These are phyloP conservation scores for Moesziomyces globuligerus DNA, from an alignment of 1,284 basidiomycete genomes.

Conservation along the genomic window DNA sequence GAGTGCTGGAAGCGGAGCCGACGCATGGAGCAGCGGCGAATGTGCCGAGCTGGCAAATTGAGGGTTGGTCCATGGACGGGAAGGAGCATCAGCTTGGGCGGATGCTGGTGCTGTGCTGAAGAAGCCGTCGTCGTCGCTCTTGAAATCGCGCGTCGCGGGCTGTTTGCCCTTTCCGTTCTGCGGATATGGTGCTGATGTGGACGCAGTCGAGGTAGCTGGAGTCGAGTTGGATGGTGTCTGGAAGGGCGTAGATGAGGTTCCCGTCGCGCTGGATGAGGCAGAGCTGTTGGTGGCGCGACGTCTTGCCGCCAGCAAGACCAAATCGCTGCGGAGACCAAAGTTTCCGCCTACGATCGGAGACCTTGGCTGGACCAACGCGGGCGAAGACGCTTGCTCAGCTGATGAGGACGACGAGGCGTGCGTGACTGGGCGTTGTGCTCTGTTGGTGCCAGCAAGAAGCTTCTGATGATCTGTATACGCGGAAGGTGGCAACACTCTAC, in stretches of 20 bases:
- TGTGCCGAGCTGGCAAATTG: background rate
- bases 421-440: background rate
- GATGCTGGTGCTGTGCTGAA: background rate
- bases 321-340: conserved; percentile 15
- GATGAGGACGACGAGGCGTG: background rate
- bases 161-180: conserved; percentile 18
- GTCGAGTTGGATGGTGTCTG: conserved; percentile 1
- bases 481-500: conserved; percentile 24
- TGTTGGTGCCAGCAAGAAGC: conserved; percentile 31
- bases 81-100: background rate
- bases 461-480: conserved; percentile 46
- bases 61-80: background rate
- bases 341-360: background rate
- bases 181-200: background rate
- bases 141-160: conserved; percentile 5
- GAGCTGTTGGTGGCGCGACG: conserved; percentile 21
- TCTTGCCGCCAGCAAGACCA: conserved; percentile 23
- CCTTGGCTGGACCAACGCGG: background rate
- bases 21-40: conserved; percentile 7
- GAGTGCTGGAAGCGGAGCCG: conserved; percentile 23
- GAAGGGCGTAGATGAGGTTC: conserved; percentile 3
- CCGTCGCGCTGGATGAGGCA: conserved; percentile 17
- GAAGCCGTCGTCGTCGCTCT: conserved; percentile 18
- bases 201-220: conserved; percentile 8
- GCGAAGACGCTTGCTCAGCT: background rate